Base-by-base conservation (phyloP, 192 early-diverging fungal species). In the Coemansia guatemalensis region DNA sequence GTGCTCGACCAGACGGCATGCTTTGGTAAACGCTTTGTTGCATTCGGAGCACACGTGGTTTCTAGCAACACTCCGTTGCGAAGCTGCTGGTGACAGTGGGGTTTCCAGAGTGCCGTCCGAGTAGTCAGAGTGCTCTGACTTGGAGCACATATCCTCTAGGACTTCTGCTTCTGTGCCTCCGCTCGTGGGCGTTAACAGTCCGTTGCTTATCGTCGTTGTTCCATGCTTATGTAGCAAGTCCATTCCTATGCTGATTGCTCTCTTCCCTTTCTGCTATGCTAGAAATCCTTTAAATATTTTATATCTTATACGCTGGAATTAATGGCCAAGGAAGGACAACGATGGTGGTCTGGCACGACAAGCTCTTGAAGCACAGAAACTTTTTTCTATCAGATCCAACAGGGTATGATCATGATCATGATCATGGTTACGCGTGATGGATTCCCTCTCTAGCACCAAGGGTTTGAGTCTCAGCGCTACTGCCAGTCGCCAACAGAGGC, bases 1-100 rank as follows among this genome's bases (percentile, higher is more conserved):
- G 73, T 93, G 92, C 54, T 82, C 78, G 25, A 60, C 75, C 47
- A 82, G 81, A 11, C 65, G 63, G 41, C 71, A 70, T 0, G 66
- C 68, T 32, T 64, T 53, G 12, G 52, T 59, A 24, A 71, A 83
- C 6, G 63, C 29, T 24, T 69, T 66, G 60, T 55, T 49, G 35
- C 81, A 83, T 8, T 62, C 59, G 0, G 25, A 3, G 58, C 71
- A 74, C 2, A 51, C 47, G 44, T 73, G 73, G 58, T 47, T 54
- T 24, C 64, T 68, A 25, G 69, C 44, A 32, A 60, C 58, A 8
- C 44, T 39, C 11, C 44, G 59, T 57, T 51, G 39, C n/a, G 56
- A 8, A n/a, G n/a, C 11, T 9, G 24, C 25, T 24, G 53, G 53
- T 29, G 53, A 23, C 24, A 26, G 53, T 17, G 29, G 53, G 4